Conservation (phyloP, 192 early-diverging fungal genomes). For the Coemansia asiatica region DNA sequence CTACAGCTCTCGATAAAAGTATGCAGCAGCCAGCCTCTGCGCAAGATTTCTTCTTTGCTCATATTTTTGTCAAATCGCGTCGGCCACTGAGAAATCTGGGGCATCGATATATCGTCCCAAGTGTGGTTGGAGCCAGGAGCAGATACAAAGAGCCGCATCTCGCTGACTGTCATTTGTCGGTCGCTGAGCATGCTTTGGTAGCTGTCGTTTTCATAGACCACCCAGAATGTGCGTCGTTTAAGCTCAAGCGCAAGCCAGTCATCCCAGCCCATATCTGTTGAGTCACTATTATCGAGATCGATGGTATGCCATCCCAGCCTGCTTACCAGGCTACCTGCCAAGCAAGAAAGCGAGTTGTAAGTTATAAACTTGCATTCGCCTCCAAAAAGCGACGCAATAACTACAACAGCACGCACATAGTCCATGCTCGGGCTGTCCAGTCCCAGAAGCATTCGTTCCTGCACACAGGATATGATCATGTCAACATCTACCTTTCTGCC, state of each 20-base stretch:
- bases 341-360: conserved; percentile 38
- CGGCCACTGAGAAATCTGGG: conserved; percentile 13
- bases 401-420: conserved; percentile 34
- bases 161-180: conserved; percentile 26
- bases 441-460: conserved; percentile 22
- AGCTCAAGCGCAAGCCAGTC: conserved; percentile 38
- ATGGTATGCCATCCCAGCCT: conserved; percentile 43
- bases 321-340: conserved; percentile 32
- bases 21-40: conserved; percentile 1
- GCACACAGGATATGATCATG: conserved; percentile 18
- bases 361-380: conserved; percentile 44
- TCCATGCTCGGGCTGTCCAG: conserved; percentile 29
- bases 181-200: conserved; percentile 38
- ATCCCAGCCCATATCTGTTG: conserved; percentile 17
- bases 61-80: conserved; percentile 4
- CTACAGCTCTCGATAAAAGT: conserved; percentile 9
- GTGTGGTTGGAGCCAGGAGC: conserved; percentile 22
- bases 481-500: conserved; percentile 36
- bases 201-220: conserved; percentile 33
- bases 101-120: conserved; percentile 31
- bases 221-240: conserved; percentile 37
- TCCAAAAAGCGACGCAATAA: conserved; percentile 38
- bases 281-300: conserved; percentile 9
- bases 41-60: conserved; percentile 8
- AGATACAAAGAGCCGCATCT: conserved; percentile 14